phyloP scores from a whole-genome alignment of 495 filamentous ascomycete genomes.

The Xylaria longipes region DNA sequence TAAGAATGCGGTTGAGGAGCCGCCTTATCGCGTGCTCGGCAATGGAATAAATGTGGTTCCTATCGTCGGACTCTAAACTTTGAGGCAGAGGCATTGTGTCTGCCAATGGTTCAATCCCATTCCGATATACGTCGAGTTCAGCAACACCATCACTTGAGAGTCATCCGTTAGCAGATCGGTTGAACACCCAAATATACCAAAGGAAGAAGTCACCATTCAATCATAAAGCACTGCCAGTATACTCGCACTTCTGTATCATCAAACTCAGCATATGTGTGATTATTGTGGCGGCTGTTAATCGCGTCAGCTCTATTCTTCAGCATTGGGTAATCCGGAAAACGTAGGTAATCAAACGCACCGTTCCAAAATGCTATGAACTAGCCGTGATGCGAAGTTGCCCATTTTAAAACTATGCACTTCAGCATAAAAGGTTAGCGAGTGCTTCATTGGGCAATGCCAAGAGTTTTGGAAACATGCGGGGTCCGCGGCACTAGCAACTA shows the following conservation, averaged over 20 bases:
- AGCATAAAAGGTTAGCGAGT: background rate
- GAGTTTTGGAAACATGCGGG: background rate
- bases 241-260: constrained; percentile 41
- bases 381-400: constrained; percentile 40
- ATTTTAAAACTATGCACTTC: constrained; percentile 44
- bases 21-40: constrained; percentile 47
- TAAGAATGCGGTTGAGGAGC: constrained; percentile 47
- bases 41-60: constrained; percentile 43
- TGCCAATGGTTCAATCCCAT: constrained; percentile 44
- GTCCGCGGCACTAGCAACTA: background rate
- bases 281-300: constrained; percentile 31
- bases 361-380: constrained; percentile 39
- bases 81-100: constrained; percentile 43
- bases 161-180: constrained; percentile 17
- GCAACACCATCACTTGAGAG: constrained; percentile 40
- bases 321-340: background rate
- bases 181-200: background rate
- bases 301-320: constrained; percentile 24
- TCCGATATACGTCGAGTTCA: constrained; percentile 43
- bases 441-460: background rate
- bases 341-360: constrained; percentile 29
- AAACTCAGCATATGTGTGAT: constrained; percentile 33
- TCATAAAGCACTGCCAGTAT: constrained; percentile 48
- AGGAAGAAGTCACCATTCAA: constrained; percentile 39
- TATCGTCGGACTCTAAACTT: constrained; percentile 42